Conservation (phyloP, 148 eudicot species). For the Polygonum aviculare region DNA sequence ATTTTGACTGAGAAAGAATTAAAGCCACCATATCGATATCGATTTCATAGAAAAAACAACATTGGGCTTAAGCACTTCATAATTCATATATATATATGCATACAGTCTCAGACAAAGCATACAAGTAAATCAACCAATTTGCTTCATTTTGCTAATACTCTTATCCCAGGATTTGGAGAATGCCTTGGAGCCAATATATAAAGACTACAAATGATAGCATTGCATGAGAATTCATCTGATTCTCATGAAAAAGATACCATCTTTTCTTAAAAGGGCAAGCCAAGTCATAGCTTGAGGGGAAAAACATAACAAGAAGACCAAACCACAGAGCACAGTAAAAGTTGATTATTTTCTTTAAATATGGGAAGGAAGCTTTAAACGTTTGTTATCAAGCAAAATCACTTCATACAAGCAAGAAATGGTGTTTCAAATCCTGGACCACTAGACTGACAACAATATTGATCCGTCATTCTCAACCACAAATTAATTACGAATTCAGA, state of each 20-base stretch:
- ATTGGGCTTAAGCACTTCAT: background rate
- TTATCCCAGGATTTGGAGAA: background rate
- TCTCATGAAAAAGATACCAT: background rate
- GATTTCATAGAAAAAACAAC: background rate
- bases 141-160: background rate
- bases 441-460: background rate
- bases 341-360: background rate
- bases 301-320: background rate
- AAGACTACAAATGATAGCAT: background rate
- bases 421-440: background rate
- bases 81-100: background rate
- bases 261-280: background rate
- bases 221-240: background rate
- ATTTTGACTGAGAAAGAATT: background rate
- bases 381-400: background rate
- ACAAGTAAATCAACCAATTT: background rate
- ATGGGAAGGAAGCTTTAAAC: background rate
- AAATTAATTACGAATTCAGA: background rate
- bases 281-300: background rate
- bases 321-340: background rate
- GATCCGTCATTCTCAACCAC: background rate
- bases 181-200: background rate
- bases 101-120: background rate
- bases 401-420: background rate
- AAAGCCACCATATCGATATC: background rate